Conservation (phyloP, 2,329 filamentous ascomycete species). For the Alternaria tenuissima region DNA sequence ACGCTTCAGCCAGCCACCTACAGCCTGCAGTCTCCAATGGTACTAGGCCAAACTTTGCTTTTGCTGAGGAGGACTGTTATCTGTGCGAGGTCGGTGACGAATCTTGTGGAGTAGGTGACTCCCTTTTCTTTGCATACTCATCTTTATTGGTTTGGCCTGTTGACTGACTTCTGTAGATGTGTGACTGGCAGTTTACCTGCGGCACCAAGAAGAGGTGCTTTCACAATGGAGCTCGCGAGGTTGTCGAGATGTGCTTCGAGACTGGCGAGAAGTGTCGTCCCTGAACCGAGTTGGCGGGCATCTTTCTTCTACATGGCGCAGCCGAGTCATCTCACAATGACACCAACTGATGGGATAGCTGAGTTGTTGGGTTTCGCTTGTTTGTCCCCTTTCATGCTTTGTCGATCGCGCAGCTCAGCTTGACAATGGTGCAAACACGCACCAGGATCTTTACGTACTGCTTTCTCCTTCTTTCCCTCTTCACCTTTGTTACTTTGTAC, state of each 20-base stretch:
- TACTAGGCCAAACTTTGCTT: background rate
- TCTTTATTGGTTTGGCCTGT: background rate
- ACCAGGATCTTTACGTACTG: background rate
- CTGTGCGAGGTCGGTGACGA: background rate
- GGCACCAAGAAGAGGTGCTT: slow-evolving; percentile 22
- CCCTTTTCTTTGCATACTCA: background rate
- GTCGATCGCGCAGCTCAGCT: background rate
- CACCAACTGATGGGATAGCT: background rate
- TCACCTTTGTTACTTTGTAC: background rate
- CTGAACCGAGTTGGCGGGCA: background rate
- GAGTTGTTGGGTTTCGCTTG: background rate
- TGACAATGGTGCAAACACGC: background rate
- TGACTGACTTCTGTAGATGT: slow-evolving; percentile 15
- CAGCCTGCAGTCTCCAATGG: background rate
- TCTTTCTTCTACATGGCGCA: background rate
- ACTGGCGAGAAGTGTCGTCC: slow-evolving; percentile 11
- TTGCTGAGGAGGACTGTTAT: slow-evolving; percentile 9
- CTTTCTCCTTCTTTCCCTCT: background rate
- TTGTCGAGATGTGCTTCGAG: slow-evolving; percentile 18
- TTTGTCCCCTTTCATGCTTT: background rate
- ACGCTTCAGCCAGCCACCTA: background rate
- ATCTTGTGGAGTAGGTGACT: slow-evolving; percentile 10
- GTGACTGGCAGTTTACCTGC: slow-evolving; percentile 18
- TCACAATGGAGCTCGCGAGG: slow-evolving; percentile 3
- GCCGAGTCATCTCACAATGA: background rate